Evolutionary conservation across 805 yeast species (phyloP), one percentile per base, ranked within the genome.

Genomic region (Metschnikowia peoriensis): DNA sequence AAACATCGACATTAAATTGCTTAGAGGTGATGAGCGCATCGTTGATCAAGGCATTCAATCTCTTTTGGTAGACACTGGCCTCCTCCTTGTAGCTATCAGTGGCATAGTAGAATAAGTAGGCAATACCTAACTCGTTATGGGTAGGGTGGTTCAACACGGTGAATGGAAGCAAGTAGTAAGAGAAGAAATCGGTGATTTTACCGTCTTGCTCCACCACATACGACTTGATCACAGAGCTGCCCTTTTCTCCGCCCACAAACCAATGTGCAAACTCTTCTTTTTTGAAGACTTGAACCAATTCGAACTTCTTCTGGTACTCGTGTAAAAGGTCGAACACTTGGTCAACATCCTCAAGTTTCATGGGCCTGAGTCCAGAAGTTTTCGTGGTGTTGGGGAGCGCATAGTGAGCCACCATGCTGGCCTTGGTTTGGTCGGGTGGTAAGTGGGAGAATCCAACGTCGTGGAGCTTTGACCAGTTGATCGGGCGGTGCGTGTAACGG

Each of bases 401-500:
- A 61, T 79, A 83, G 59, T 75, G 71, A 6, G 88, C 84, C 28
- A 84, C 76, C 88, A 86, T 86, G 50, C 80, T 76, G 2, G 85
- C 77, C 47, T 79, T 79, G 2, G 97, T 85, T 50, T 82, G 82
- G 51, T 79, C 80, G 14, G 80, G 76, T 9, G 97, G 97, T 52
- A 91, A 75, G 49, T 83, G 84, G 11, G 94, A 84, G 62, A 94
- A 94, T 0, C 97, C 97, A 51, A 91, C 96, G 49, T 90, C 97
- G 63, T 88, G 77, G 27, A 94, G 78, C 65, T 89, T 93, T 12
- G 83, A 73, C 98, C 99, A 94, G 66, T 94, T 88, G 58, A 94
- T 73, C 1, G 97, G 96, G 61, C 99, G 87, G 71, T 94, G 99
- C 41, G 88, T 87, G 68, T 94, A 94, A 55, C 97, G 81, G 66